These are phyloP conservation scores for Pleurotus platypus DNA, from an alignment of 768 basidiomycete species.

Conservation along the genomic window DNA sequence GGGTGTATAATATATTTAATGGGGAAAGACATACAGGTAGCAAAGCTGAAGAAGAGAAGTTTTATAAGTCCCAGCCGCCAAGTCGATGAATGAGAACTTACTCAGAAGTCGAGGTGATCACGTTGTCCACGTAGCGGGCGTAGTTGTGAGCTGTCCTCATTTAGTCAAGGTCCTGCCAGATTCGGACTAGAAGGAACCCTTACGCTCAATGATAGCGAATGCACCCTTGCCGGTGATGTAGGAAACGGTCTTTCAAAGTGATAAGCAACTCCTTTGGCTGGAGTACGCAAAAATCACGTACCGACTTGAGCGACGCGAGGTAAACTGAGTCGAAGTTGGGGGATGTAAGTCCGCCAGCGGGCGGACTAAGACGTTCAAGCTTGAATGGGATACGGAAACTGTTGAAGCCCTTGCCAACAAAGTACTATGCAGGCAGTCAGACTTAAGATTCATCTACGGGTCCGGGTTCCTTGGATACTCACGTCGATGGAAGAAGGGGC, in stretches of 20 bases:
- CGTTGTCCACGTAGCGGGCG: slow-evolving; percentile 52
- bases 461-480: neutral
- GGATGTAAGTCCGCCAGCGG: slow-evolving; percentile 50
- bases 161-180: neutral
- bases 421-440: slow-evolving; percentile 42
- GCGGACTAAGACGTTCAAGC: slow-evolving; percentile 54
- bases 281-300: slow-evolving; percentile 16
- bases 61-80: neutral
- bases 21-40: slow-evolving; percentile 49
- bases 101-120: slow-evolving; percentile 46
- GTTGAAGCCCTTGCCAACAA: slow-evolving; percentile 54
- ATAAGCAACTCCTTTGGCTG: neutral
- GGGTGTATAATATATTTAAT: too few species aligned
- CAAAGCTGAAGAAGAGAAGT: slow-evolving; percentile 31
- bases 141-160: slow-evolving; percentile 50
- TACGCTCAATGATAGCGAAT: slow-evolving; percentile 54
- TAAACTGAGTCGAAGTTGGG: slow-evolving; percentile 46
- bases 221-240: slow-evolving; percentile 62
- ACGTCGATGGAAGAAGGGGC: slow-evolving; percentile 35
- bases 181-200: slow-evolving; percentile 13
- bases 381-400: slow-evolving; percentile 61
- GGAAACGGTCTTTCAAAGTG: slow-evolving; percentile 40
- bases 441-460: neutral
- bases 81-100: slow-evolving; percentile 23
- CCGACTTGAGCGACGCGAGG: slow-evolving; percentile 44